phyloP scores from a whole-genome alignment of 805 yeast genomes.

The Candida verbasci region DNA sequence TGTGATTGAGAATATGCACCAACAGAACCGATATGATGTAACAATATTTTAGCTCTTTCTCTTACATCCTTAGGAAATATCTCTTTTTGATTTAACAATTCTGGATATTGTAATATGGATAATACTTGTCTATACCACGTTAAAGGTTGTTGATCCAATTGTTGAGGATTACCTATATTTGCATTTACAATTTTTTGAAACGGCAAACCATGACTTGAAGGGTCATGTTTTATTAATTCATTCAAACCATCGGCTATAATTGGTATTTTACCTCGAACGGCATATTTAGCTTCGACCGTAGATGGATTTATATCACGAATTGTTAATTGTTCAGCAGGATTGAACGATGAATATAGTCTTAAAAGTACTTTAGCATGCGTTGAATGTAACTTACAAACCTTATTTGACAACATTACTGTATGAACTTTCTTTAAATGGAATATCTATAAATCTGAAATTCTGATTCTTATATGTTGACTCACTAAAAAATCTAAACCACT shows the following conservation, averaged over 20 bases:
- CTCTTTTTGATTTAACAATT: conserved; percentile 38
- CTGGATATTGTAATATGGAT: conserved; percentile 82
- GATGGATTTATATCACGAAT: conserved; percentile 58
- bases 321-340: conserved; percentile 13
- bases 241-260: conserved; percentile 84
- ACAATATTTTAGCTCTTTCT: conserved; percentile 59
- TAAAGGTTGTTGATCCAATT: conserved; percentile 87
- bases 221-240: conserved; percentile 42
- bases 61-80: conserved; percentile 64
- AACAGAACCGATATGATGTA: conserved; percentile 67
- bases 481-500: background rate
- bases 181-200: conserved; percentile 78
- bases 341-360: conserved; percentile 7
- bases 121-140: conserved; percentile 94
- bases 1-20: conserved; percentile 97
- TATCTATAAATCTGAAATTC: too few species aligned
- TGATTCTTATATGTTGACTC: background rate
- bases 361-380: background rate
- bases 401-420: background rate
- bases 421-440: background rate
- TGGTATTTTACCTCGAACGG: conserved; percentile 95
- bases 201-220: conserved; percentile 62
- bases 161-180: conserved; percentile 98
- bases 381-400: background rate
- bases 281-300: conserved; percentile 85